Evolutionary conservation across 2,329 filamentous ascomycete genomes (phyloP).

Genomic region (Raffaelea albimanens): DNA sequence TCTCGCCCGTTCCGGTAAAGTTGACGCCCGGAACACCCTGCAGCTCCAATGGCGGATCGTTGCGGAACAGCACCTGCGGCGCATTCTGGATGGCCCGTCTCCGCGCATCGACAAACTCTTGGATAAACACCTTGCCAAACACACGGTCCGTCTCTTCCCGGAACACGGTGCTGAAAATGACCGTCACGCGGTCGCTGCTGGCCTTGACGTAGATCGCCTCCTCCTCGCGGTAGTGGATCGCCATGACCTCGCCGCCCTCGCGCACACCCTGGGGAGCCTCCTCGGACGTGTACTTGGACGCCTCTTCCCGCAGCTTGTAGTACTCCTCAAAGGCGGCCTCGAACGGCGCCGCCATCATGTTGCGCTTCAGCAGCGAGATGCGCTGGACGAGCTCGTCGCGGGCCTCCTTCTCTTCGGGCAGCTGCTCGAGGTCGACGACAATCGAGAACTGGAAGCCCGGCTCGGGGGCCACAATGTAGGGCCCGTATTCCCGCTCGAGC

Average conservation of each 20-base stretch:
- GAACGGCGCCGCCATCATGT: slow-evolving; percentile 97
- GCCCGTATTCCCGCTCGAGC: slow-evolving; percentile 87
- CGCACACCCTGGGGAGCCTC: slow-evolving; percentile 82
- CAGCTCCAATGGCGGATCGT: slow-evolving; percentile 86
- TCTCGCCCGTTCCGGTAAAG: slow-evolving; percentile 66
- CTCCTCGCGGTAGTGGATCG: slow-evolving; percentile 97
- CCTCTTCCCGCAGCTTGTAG: slow-evolving; percentile 75
- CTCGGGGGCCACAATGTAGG: slow-evolving; percentile 81
- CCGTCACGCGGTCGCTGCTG: slow-evolving; percentile 89
- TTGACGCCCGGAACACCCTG: slow-evolving; percentile 78
- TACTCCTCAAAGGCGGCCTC: slow-evolving; percentile 95
- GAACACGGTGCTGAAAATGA: slow-evolving; percentile 98
- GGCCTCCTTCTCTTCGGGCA: slow-evolving; percentile 72
- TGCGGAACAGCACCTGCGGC: slow-evolving; percentile 91
- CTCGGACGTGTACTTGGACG: slow-evolving; percentile 86
- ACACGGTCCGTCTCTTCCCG: slow-evolving; percentile 95
- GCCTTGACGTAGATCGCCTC: slow-evolving; percentile 99
- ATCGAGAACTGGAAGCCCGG: slow-evolving; percentile 94
- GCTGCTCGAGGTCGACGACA: slow-evolving; percentile 74
- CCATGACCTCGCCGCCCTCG: slow-evolving; percentile 87
- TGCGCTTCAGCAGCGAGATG: slow-evolving; percentile 88
- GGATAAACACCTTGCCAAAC: slow-evolving; percentile 95
- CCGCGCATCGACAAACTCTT: slow-evolving; percentile 96
- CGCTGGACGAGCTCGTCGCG: slow-evolving; percentile 79
- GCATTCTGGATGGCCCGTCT: slow-evolving; percentile 95